Percentiles rank a stretch among this genome's conserved stretches.
Evolutionary conservation across 129 eudicot genomes (phyloP).

Genomic region (Centella asiatica): DNA sequence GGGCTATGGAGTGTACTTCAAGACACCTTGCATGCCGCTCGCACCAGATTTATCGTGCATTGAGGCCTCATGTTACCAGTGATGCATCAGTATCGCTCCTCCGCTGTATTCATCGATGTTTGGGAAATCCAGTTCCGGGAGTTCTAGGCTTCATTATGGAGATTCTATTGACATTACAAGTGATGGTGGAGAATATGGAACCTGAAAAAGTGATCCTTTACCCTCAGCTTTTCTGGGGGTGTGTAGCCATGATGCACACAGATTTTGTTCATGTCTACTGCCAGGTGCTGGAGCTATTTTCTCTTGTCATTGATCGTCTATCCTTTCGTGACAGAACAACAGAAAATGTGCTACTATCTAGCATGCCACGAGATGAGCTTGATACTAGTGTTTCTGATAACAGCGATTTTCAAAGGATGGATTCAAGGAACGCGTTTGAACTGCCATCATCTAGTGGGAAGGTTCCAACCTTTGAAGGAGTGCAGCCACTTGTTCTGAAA

Average conservation of each 20-base stretch:
- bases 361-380: slow-evolving; percentile 96
- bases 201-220: slow-evolving; percentile 91
- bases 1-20: slow-evolving; percentile 99
- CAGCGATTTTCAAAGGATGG: slow-evolving; percentile 67
- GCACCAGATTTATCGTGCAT: slow-evolving; percentile 95
- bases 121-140: slow-evolving; percentile 85
- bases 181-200: slow-evolving; percentile 99
- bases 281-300: slow-evolving; percentile 92
- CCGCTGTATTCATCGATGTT: slow-evolving; percentile 85
- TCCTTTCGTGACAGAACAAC: slow-evolving; percentile 90
- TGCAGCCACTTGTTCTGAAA: slow-evolving; percentile 95
- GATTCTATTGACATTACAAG: slow-evolving; percentile 83
- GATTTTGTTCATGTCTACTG: slow-evolving; percentile 90
- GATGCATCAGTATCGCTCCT: slow-evolving; percentile 93
- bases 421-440: slow-evolving; percentile 34
- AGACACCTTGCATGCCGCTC: slow-evolving; percentile 95
- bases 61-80: slow-evolving; percentile 84
- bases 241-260: slow-evolving; percentile 99
- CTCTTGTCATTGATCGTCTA: slow-evolving; percentile 81
- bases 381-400: slow-evolving; percentile 47
- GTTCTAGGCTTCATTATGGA: slow-evolving; percentile 95
- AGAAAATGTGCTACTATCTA: slow-evolving; percentile 89
- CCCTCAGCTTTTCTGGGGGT: slow-evolving; percentile 99
- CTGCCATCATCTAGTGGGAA: slow-evolving; percentile 40
- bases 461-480: slow-evolving; percentile 87